Evolutionary conservation across 2,329 filamentous ascomycete species (phyloP).

Genomic region (Lecanosticta acicola): DNA sequence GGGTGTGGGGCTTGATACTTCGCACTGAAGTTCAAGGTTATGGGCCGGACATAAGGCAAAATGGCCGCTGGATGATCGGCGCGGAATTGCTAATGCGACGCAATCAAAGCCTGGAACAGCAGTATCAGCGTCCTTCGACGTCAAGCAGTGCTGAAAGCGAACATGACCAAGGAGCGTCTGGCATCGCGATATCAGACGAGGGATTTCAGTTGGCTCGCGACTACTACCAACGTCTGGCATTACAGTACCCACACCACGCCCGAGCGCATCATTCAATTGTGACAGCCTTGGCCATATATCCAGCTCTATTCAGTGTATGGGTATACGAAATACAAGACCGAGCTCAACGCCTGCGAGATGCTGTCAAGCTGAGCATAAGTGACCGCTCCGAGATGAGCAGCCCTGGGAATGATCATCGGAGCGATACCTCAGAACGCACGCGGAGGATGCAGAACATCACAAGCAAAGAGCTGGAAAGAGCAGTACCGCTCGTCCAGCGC

Average conservation of each 20-base stretch:
- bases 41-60: conserved; percentile 61
- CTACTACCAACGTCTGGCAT: conserved; percentile 74
- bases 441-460: conserved; percentile 15
- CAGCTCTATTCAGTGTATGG: conserved; percentile 74
- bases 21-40: conserved; percentile 54
- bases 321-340: conserved; percentile 64
- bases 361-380: conserved; percentile 12
- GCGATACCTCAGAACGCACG: conserved; percentile 25
- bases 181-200: conserved; percentile 22
- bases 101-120: conserved; percentile 10
- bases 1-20: conserved; percentile 70
- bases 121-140: not conserved
- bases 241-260: conserved; percentile 67
- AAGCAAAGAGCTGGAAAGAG: conserved; percentile 48
- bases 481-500: conserved; percentile 58
- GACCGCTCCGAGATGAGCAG: conserved; percentile 1
- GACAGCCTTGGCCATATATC: conserved; percentile 71
- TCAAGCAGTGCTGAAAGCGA: conserved; percentile 5
- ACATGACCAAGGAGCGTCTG: conserved; percentile 3
- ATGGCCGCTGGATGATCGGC: conserved; percentile 74
- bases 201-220: conserved; percentile 55
- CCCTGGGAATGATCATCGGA: not conserved
- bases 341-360: conserved; percentile 42
- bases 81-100: conserved; percentile 73
- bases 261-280: conserved; percentile 50